Conservation (phyloP, 129 eudicot genomes). For the Smallanthus sonchifolius region DNA sequence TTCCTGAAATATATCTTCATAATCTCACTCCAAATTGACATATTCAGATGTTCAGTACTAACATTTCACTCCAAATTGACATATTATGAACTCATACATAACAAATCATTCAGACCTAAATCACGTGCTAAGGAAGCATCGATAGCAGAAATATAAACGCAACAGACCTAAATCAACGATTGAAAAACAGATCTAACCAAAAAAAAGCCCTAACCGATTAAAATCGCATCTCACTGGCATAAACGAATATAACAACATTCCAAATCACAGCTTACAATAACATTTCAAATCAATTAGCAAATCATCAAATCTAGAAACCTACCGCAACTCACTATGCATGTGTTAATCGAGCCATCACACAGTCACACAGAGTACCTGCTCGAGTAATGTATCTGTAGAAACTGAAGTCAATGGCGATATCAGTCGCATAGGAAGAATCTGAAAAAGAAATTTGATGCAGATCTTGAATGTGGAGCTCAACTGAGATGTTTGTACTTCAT, state of each 20-base stretch:
- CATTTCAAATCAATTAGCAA: slow-evolving; percentile 4
- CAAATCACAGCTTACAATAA: slow-evolving; percentile 1
- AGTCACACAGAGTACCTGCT: background rate
- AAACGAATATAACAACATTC: background rate
- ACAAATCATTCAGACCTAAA: background rate
- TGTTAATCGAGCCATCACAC: slow-evolving; percentile 6
- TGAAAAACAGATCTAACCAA: slow-evolving; percentile 41
- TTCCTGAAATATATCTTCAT: slow-evolving; percentile 1
- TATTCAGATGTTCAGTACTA: slow-evolving; percentile 10
- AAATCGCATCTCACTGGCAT: slow-evolving; percentile 20
- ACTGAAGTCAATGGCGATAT: slow-evolving; percentile 16
- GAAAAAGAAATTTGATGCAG: slow-evolving; percentile 10
- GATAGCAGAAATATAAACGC: background rate
- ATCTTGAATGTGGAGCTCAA: slow-evolving; percentile 19
- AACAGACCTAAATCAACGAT: background rate
- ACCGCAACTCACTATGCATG: too few species aligned
- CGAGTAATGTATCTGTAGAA: slow-evolving; percentile 9
- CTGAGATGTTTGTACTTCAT: background rate
- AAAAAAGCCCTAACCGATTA: slow-evolving; percentile 12
- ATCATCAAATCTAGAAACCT: slow-evolving; percentile 1
- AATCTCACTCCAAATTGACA: slow-evolving; percentile 11
- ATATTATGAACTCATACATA: background rate
- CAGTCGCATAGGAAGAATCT: background rate
- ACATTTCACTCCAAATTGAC: background rate
- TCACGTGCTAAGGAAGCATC: background rate